A percentile compares a stretch with the other conserved stretches of the same genome.
These are phyloP conservation scores for Termitomyces sp. DNA, from an alignment of 768 basidiomycete genomes.

Conservation along the genomic window DNA sequence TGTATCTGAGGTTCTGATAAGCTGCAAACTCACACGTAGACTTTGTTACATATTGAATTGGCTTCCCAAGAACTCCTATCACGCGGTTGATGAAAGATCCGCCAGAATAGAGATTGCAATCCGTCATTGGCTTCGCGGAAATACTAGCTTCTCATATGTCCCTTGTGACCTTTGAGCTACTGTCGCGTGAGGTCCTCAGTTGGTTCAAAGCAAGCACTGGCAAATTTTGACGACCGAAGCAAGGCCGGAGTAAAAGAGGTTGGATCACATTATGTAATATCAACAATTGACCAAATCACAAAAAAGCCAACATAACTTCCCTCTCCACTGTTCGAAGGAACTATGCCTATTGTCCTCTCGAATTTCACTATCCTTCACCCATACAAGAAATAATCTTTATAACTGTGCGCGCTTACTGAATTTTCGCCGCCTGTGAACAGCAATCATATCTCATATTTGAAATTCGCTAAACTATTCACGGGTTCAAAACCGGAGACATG, in stretches of 20 bases:
- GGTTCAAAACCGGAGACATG: neutral
- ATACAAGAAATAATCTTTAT: too few relatives aligned
- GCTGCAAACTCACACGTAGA: neutral
- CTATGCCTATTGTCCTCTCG: neutral
- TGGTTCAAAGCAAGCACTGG: neutral
- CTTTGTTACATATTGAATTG: neutral
- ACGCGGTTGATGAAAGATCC: neutral
- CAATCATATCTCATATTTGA: neutral
- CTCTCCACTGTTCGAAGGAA: neutral
- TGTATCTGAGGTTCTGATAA: neutral
- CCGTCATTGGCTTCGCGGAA: neutral
- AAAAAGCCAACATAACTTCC: too few relatives aligned
- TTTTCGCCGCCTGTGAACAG: neutral
- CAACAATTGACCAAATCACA: too few relatives aligned
- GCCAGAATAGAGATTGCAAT: neutral
- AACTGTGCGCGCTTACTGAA: too few relatives aligned
- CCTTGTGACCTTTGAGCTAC: neutral
- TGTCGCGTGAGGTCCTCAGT: neutral
- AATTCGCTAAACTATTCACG: neutral
- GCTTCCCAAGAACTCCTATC: neutral
- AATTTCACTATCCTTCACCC: neutral
- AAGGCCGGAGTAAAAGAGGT: neutral
- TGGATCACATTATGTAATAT: neutral
- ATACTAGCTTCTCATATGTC: constrained; percentile 1
- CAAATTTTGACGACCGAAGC: neutral